phyloP scores from a whole-genome alignment of 2,329 filamentous ascomycete species.

The Fusarium pininemorale region DNA sequence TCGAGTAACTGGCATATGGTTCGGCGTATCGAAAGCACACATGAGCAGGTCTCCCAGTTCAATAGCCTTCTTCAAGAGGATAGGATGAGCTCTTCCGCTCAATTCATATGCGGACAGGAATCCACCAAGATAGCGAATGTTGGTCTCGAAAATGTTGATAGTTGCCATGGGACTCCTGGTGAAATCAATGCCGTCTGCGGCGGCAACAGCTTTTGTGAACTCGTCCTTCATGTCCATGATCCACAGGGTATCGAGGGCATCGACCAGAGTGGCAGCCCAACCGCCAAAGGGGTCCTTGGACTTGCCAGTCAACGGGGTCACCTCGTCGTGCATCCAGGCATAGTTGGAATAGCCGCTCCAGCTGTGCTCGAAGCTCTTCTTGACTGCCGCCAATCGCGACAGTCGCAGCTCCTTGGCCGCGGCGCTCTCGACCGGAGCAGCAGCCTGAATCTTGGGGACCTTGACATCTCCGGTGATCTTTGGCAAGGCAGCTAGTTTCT shows the following conservation, averaged over 20 bases:
- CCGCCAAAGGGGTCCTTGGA: slow-evolving; percentile 67
- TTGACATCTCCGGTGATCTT: slow-evolving; percentile 38
- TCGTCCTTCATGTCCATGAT: slow-evolving; percentile 73
- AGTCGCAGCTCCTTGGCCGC: slow-evolving; percentile 45
- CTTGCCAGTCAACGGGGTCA: slow-evolving; percentile 63
- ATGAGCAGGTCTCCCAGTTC: slow-evolving; percentile 71
- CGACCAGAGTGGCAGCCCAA: slow-evolving; percentile 72
- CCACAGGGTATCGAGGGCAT: slow-evolving; percentile 73
- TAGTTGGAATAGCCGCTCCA: slow-evolving; percentile 69
- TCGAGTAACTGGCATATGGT: slow-evolving; percentile 63
- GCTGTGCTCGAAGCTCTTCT: slow-evolving; percentile 61
- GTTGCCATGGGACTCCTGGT: slow-evolving; percentile 54
- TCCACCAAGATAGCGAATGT: slow-evolving; percentile 73
- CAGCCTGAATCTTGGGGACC: slow-evolving; percentile 45
- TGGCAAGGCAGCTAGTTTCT: slow-evolving; percentile 46
- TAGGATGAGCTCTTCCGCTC: slow-evolving; percentile 56
- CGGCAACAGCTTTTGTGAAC: slow-evolving; percentile 68
- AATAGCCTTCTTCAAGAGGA: slow-evolving; percentile 67
- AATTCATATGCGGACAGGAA: slow-evolving; percentile 73
- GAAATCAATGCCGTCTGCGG: slow-evolving; percentile 67
- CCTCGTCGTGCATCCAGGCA: slow-evolving; percentile 71
- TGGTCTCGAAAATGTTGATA: slow-evolving; percentile 74
- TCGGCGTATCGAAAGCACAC: slow-evolving; percentile 72
- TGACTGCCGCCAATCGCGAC: slow-evolving; percentile 55
- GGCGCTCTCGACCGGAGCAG: slow-evolving; percentile 45